Percentiles rank a stretch among this genome's conserved stretches.
phyloP scores from a whole-genome alignment of 257 asterid genomes.

The Verbascum thapsus region DNA sequence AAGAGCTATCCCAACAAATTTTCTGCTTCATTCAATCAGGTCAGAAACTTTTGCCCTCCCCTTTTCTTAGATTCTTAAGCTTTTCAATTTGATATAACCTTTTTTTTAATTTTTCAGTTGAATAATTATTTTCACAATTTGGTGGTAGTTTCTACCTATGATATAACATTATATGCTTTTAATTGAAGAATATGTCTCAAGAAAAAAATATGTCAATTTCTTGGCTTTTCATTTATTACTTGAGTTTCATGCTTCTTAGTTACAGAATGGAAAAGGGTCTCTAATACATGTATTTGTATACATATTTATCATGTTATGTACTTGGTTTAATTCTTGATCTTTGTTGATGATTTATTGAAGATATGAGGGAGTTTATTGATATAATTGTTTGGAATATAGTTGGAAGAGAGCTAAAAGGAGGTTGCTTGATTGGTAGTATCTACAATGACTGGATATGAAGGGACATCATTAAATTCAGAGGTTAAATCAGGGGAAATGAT shows the following conservation, averaged over 20 bases:
- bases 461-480: conserved; percentile 34
- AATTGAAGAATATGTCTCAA: not conserved
- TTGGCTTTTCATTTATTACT: not conserved
- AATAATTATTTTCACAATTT: not conserved
- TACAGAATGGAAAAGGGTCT: not conserved
- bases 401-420: conserved; percentile 37
- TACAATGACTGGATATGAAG: conserved; percentile 62
- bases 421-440: conserved; percentile 37
- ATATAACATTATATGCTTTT: not conserved
- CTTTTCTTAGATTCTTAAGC: not conserved
- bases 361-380: conserved; percentile 30
- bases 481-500: conserved; percentile 64
- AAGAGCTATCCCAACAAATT: conserved; percentile 8
- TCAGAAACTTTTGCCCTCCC: conserved; percentile 18
- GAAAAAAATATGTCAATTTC: not conserved
- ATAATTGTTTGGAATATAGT: conserved; percentile 35
- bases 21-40: conserved; percentile 47
- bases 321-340: conserved; percentile 4
- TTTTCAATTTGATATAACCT: not conserved
- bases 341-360: conserved; percentile 20
- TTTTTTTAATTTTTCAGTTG: conserved; percentile 15
- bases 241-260: not conserved
- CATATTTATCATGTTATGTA: not conserved
- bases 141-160: not conserved
- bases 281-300: not conserved